Percentiles rank a stretch among this genome's conserved stretches.
Evolutionary conservation across 2,329 filamentous ascomycete genomes (phyloP).

Genomic region (Huntiella omanensis): DNA sequence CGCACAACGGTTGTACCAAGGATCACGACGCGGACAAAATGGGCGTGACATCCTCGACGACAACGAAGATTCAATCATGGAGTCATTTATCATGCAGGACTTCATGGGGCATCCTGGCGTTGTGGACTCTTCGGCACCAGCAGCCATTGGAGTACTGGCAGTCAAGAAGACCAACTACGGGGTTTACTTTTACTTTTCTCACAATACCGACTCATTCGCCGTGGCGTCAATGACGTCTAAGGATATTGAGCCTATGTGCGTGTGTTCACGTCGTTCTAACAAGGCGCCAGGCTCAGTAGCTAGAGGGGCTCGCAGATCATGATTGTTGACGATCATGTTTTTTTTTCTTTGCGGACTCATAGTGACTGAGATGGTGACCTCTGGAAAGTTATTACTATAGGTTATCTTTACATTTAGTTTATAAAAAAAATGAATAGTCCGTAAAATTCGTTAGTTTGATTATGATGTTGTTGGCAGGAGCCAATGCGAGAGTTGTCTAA

Average conservation of each 20-base stretch:
- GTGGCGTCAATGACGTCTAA: conserved; percentile 73
- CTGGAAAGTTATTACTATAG: background rate
- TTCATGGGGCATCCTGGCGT: conserved; percentile 90
- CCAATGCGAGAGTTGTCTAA: background rate
- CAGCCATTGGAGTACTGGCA: conserved; percentile 75
- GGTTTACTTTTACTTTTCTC: conserved; percentile 76
- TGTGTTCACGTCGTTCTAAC: conserved; percentile 42
- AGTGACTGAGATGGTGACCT: no score
- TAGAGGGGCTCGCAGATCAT: conserved; percentile 32
- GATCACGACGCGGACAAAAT: conserved; percentile 36
- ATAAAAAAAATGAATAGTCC: background rate
- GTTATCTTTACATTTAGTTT: background rate
- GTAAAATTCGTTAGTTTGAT: conserved; percentile 2
- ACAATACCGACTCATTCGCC: conserved; percentile 83
- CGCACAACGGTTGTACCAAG: conserved; percentile 66
- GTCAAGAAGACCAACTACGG: conserved; percentile 68
- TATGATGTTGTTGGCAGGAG: background rate
- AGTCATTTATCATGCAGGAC: conserved; percentile 64
- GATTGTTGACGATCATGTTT: background rate
- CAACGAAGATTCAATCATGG: conserved; percentile 59
- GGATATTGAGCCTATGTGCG: conserved; percentile 55
- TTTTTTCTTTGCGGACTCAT: no score
- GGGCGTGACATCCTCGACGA: conserved; percentile 47
- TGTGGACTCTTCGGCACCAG: conserved; percentile 55
- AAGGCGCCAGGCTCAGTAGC: conserved; percentile 40